Percentiles rank a stretch among this genome's conserved stretches.
These are phyloP conservation scores for Phtheirospermum japonicum DNA, from an alignment of 257 asterid genomes.

Conservation along the genomic window DNA sequence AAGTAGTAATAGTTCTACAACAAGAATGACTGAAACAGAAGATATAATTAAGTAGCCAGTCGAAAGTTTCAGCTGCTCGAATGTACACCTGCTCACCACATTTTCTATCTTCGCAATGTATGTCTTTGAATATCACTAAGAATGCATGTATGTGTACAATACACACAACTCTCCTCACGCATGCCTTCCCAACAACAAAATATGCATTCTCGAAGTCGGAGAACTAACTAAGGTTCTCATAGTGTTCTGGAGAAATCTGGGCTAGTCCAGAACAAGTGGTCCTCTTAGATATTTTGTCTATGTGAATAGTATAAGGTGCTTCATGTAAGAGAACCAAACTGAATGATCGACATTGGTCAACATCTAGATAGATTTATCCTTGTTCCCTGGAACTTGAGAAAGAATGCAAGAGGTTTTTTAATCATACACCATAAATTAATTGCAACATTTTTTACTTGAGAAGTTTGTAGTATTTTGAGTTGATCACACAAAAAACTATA, in stretches of 20 bases:
- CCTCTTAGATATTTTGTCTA: not conserved
- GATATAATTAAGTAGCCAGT: not conserved
- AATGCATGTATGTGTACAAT: conserved; percentile 4
- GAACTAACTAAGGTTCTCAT: not conserved
- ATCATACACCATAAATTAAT: not conserved
- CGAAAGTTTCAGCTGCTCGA: conserved; percentile 5
- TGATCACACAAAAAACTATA: not conserved
- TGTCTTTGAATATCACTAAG: not conserved
- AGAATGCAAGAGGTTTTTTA: not conserved
- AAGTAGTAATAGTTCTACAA: not conserved
- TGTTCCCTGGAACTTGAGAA: not conserved
- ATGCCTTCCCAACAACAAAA: not conserved
- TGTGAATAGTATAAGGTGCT: not conserved
- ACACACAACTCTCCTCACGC: not conserved
- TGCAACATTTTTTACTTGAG: conserved; percentile 12
- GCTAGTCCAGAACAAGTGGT: not conserved
- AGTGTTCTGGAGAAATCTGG: not conserved
- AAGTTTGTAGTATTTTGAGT: not conserved
- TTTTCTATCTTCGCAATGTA: not conserved
- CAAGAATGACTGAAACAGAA: not conserved
- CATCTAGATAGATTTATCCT: conserved; percentile 20
- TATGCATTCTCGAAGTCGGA: not conserved
- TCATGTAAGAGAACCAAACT: not conserved
- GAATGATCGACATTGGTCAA: conserved; percentile 5
- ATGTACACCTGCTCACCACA: conserved; percentile 3